These are phyloP conservation scores for Mycosphaerelloides madeirae DNA, from an alignment of 2,329 filamentous ascomycete species.

Conservation along the genomic window DNA sequence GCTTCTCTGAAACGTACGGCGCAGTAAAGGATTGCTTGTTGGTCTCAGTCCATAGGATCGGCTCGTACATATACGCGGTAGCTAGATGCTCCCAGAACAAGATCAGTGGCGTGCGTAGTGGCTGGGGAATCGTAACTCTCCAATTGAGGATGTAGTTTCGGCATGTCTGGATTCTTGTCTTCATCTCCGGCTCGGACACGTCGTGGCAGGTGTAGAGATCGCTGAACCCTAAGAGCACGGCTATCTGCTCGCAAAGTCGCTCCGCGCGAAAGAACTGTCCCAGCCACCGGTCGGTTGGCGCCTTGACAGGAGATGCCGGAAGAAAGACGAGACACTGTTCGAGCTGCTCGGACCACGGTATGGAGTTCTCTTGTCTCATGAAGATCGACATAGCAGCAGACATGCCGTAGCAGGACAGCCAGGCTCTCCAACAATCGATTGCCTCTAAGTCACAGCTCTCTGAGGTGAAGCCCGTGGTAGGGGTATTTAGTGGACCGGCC, in stretches of 20 bases:
- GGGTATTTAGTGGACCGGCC: slow-evolving; percentile 35
- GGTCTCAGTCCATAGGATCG: slow-evolving; percentile 27
- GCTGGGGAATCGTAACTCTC: slow-evolving; percentile 20
- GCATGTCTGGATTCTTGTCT: slow-evolving; percentile 18
- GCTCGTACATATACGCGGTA: slow-evolving; percentile 27
- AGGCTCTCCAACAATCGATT: slow-evolving; percentile 11
- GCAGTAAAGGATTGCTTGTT: slow-evolving; percentile 29
- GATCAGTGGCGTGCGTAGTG: slow-evolving; percentile 14
- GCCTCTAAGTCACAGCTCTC: slow-evolving; percentile 1
- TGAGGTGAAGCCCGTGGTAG: neutral
- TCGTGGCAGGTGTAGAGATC: slow-evolving; percentile 13
- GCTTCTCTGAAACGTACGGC: slow-evolving; percentile 26
- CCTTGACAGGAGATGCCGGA: slow-evolving; percentile 11
- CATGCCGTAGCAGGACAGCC: slow-evolving; percentile 19
- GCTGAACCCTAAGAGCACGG: slow-evolving; percentile 15
- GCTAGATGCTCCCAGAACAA: slow-evolving; percentile 25
- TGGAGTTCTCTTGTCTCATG: slow-evolving; percentile 9
- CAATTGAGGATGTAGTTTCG: slow-evolving; percentile 23
- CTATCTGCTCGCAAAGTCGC: slow-evolving; percentile 22
- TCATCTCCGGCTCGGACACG: slow-evolving; percentile 18
- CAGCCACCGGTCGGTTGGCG: slow-evolving; percentile 18
- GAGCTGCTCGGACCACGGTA: slow-evolving; percentile 19
- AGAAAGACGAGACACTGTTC: slow-evolving; percentile 22
- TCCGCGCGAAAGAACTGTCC: slow-evolving; percentile 25
- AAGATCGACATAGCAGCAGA: slow-evolving; percentile 12